Percentiles rank a stretch among this genome's conserved stretches.
Conservation (phyloP, 306 rosid species). For the Cicer pinnatifidum region DNA sequence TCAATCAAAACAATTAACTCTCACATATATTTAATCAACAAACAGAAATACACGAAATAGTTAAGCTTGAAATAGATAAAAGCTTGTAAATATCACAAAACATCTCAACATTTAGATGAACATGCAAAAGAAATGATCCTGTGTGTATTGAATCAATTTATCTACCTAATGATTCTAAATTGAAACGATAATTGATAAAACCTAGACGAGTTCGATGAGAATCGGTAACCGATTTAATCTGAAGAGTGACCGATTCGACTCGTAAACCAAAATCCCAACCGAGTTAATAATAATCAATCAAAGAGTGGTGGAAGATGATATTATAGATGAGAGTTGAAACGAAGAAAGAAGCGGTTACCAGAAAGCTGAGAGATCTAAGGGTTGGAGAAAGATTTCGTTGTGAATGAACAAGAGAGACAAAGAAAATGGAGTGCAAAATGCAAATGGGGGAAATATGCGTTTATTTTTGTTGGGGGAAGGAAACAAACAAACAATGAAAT, state of each 20-base stretch:
- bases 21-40: slow-evolving; percentile 1
- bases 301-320: background rate
- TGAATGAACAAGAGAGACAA: background rate
- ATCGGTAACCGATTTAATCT: slow-evolving; percentile 2
- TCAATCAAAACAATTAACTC: background rate
- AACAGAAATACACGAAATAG: background rate
- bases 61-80: background rate
- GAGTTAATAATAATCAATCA: background rate
- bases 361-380: slow-evolving; percentile 35
- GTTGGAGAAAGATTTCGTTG: slow-evolving; percentile 29
- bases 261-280: slow-evolving; percentile 29
- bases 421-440: background rate
- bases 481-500: too few species aligned
- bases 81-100: background rate
- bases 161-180: slow-evolving; percentile 11
- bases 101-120: background rate
- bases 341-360: background rate
- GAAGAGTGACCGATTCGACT: slow-evolving; percentile 13
- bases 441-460: background rate
- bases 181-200: background rate
- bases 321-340: background rate
- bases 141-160: background rate
- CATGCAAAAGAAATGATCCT: background rate
- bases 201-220: background rate
- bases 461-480: background rate